A percentile compares a stretch with the other conserved stretches of the same genome.
Evolutionary conservation across 176 grass and related monocot species (phyloP).

Genomic region (Olyra latifolia): DNA sequence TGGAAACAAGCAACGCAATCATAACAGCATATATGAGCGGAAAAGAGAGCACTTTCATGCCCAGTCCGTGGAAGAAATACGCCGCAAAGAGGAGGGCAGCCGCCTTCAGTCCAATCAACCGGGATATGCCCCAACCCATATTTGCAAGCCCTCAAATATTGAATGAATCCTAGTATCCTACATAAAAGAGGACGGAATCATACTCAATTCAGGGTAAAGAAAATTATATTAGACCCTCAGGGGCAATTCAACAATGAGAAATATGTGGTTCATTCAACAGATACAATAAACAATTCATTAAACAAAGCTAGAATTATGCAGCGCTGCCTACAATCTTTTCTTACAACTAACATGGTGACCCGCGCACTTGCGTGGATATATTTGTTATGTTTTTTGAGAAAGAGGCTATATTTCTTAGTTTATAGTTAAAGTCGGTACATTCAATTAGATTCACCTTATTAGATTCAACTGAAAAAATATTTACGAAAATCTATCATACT

Average conservation of each 20-base stretch:
- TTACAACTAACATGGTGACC: too few relatives aligned
- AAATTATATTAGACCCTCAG: neutral
- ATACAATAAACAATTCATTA: neutral
- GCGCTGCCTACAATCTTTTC: neutral
- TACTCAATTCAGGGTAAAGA: neutral
- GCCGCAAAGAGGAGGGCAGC: conserved; percentile 44
- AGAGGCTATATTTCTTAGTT: too few relatives aligned
- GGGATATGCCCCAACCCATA: conserved; percentile 79
- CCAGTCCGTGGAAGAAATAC: conserved; percentile 46
- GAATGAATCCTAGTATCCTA: conserved; percentile 23
- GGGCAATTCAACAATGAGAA: neutral
- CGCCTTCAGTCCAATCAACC: conserved; percentile 67
- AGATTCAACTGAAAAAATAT: too few relatives aligned
- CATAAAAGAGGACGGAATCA: neutral
- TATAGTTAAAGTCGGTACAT: too few relatives aligned
- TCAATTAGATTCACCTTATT: too few relatives aligned
- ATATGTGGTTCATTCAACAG: neutral
- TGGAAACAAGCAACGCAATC: conserved; percentile 56
- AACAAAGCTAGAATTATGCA: neutral
- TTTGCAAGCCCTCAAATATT: conserved; percentile 18
- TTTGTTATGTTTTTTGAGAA: too few relatives aligned
- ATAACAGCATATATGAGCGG: conserved; percentile 63
- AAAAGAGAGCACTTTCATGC: conserved; percentile 42
- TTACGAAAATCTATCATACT: too few relatives aligned
- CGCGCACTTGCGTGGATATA: too few relatives aligned